Conservation (phyloP, 352 stramenopile genomes). For the Nothophytophthora sp. region DNA sequence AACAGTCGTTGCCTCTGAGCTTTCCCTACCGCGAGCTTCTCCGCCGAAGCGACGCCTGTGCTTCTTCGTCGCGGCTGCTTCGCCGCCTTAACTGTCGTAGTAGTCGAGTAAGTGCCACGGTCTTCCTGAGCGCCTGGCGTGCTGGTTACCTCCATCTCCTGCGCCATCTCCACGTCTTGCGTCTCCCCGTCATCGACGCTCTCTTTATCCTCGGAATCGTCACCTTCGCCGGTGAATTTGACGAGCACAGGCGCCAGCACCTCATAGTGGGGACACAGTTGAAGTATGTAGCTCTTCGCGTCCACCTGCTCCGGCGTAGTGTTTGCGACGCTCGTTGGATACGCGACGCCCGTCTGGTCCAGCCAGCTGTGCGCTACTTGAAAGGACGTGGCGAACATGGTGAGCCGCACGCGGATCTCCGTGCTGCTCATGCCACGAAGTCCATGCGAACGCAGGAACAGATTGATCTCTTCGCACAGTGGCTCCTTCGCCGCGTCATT, state of each 20-base stretch:
- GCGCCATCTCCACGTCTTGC: not conserved
- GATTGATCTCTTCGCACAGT: slow-evolving; percentile 40
- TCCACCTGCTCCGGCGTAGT: slow-evolving; percentile 25
- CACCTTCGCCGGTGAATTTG: slow-evolving; percentile 26
- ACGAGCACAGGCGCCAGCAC: slow-evolving; percentile 29
- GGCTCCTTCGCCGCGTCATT: slow-evolving; percentile 23
- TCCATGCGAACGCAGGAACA: slow-evolving; percentile 30
- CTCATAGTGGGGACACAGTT: slow-evolving; percentile 47
- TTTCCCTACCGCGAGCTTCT: slow-evolving; percentile 16
- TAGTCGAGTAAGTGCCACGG: not conserved
- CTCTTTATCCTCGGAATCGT: slow-evolving; percentile 6
- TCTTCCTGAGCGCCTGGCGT: too few species aligned
- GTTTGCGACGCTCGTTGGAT: slow-evolving; percentile 8
- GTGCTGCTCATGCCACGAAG: slow-evolving; percentile 18
- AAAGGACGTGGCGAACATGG: slow-evolving; percentile 35
- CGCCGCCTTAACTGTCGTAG: not conserved
- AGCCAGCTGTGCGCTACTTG: slow-evolving; percentile 39
- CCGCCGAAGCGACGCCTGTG: slow-evolving; percentile 3
- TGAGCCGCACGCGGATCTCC: slow-evolving; percentile 30
- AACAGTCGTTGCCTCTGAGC: slow-evolving; percentile 45
- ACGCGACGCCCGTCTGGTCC: slow-evolving; percentile 20
- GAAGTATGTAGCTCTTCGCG: slow-evolving; percentile 33
- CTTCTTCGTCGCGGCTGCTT: slow-evolving; percentile 6
- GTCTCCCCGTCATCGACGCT: not conserved
- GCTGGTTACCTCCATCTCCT: not conserved